Conservation (phyloP, 2,329 filamentous ascomycete species). For the Fusarium sterilihyphosum region DNA sequence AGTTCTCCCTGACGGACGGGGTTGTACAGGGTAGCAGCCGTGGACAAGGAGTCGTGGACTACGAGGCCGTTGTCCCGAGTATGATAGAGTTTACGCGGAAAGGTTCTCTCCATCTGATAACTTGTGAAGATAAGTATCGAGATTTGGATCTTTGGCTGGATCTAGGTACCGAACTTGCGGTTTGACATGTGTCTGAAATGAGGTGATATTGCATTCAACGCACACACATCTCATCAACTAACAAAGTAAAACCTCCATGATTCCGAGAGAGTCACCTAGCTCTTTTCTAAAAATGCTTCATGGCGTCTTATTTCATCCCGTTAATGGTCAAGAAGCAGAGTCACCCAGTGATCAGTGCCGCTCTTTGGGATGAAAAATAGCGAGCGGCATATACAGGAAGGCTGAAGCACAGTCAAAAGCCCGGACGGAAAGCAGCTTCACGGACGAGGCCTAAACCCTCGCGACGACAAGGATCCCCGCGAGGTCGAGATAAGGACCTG, state of each 20-base stretch:
- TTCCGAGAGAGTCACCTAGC: neutral
- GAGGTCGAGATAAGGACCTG: conserved; percentile 9
- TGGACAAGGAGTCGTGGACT: neutral
- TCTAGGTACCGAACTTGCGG: neutral
- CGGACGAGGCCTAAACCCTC: conserved; percentile 15
- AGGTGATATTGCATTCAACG: neutral
- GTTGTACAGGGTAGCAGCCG: conserved; percentile 10
- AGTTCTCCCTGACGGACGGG: neutral
- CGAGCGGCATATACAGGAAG: conserved; percentile 2
- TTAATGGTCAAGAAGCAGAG: neutral
- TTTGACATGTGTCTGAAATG: neutral
- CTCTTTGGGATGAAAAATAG: neutral
- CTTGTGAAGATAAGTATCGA: neutral
- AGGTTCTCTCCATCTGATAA: neutral
- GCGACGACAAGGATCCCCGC: neutral
- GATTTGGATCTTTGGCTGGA: neutral
- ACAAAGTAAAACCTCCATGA: neutral
- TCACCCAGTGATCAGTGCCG: conserved; percentile 18
- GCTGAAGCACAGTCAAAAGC: conserved; percentile 6
- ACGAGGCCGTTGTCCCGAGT: neutral
- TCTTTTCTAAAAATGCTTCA: neutral
- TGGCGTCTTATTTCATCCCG: neutral
- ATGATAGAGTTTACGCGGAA: neutral
- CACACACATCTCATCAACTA: neutral
- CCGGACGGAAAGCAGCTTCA: neutral